Evolutionary conservation across 148 eudicot species (phyloP).

Genomic region (Camellia sinensis): DNA sequence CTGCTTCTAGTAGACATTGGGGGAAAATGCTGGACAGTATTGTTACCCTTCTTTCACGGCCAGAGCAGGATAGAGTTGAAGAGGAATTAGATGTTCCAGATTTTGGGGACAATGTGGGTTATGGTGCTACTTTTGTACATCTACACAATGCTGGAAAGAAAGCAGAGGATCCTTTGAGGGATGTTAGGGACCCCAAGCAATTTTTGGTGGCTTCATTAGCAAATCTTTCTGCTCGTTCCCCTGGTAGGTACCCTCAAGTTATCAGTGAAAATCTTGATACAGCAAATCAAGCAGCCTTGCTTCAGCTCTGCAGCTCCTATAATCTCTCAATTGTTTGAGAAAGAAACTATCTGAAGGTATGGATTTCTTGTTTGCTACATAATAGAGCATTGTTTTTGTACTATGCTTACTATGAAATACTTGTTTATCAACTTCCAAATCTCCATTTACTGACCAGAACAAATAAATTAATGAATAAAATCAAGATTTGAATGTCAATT

Average conservation of each 20-base stretch:
- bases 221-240: conserved; percentile 46
- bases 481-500: neutral
- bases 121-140: conserved; percentile 72
- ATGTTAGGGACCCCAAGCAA: conserved; percentile 77
- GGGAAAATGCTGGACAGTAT: conserved; percentile 88
- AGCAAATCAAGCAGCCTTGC: conserved; percentile 72
- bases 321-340: conserved; percentile 40
- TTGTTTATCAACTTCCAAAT: neutral
- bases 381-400: neutral
- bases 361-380: neutral
- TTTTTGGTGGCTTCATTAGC: conserved; percentile 65
- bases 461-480: neutral
- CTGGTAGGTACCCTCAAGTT: conserved; percentile 58
- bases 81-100: conserved; percentile 90
- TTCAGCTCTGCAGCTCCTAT: conserved; percentile 57
- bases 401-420: neutral
- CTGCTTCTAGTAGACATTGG: conserved; percentile 57
- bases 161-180: conserved; percentile 84
- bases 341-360: conserved; percentile 16
- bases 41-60: conserved; percentile 75
- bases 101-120: conserved; percentile 68
- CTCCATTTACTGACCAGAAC: neutral
- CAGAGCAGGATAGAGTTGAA: conserved; percentile 85
- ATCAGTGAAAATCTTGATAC: conserved; percentile 67
- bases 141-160: conserved; percentile 78